Evolutionary conservation across 2,329 filamentous ascomycete genomes (phyloP).

Genomic region (Zasmidium citrigriseum): DNA sequence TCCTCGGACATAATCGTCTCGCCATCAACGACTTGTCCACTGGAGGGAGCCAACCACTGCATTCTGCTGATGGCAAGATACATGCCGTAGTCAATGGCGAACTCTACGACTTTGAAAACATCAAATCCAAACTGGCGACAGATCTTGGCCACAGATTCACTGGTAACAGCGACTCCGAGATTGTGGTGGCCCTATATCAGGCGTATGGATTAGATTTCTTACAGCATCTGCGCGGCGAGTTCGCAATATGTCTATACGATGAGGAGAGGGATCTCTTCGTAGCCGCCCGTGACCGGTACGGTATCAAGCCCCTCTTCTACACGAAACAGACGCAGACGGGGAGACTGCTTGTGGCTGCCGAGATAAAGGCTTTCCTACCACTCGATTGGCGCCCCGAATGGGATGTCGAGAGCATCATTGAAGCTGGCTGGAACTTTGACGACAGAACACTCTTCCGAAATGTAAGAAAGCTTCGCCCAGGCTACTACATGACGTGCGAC

Average conservation of each 20-base stretch:
- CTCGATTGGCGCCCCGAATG: conserved; percentile 55
- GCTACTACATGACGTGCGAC: conserved; percentile 46
- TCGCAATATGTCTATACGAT: conserved; percentile 56
- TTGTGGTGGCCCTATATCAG: conserved; percentile 56
- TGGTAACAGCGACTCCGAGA: conserved; percentile 53
- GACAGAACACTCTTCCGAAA: conserved; percentile 53
- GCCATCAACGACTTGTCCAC: conserved; percentile 55
- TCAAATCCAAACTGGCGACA: conserved; percentile 40
- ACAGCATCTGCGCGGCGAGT: conserved; percentile 55
- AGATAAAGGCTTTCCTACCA: conserved; percentile 54
- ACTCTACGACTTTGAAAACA: conserved; percentile 56
- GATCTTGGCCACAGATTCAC: conserved; percentile 47
- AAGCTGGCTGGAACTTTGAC: conserved; percentile 48
- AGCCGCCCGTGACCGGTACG: conserved; percentile 56
- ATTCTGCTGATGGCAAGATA: conserved; percentile 34
- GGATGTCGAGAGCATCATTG: conserved; percentile 51
- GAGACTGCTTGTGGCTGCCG: conserved; percentile 52
- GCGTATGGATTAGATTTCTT: conserved; percentile 50
- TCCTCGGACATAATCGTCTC: conserved; percentile 53
- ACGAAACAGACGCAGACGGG: conserved; percentile 39
- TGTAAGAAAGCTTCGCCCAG: conserved; percentile 49
- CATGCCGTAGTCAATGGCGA: conserved; percentile 63
- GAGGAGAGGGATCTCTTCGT: conserved; percentile 45
- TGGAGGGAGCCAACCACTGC: conserved; percentile 49
- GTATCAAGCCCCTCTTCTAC: conserved; percentile 60